Base-by-base conservation (phyloP, 345 rosid species). In the Gossypium turneri region DNA sequence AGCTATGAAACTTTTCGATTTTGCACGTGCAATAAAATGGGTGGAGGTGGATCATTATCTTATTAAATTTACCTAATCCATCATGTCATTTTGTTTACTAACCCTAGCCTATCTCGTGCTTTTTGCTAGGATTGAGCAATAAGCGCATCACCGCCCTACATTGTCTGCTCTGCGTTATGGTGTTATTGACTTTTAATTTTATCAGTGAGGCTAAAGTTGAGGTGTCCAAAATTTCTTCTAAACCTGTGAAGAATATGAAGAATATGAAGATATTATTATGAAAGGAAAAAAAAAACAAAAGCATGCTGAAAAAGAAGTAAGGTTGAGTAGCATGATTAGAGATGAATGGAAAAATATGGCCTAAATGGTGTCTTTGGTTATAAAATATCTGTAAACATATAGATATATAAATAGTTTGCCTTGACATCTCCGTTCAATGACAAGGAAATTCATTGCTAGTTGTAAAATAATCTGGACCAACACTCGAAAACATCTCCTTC, bases 21-120 rank as follows among this genome's bases (percentile, higher is more conserved):
- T 11, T 24, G 25, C 67, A 63, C 45, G 41, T 22, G 59, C 67
- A 73, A 45, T 45, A 61, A 62, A 61, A 48, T 48, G 52, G 3
- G 19, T 74, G 71, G 77, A 72, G 48, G n/a, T 38, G 50, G 68
- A 38, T 1, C 48, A 44, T 70, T n/a, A 3, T n/a, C 57, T 67
- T 34, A n/a, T 60, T 80, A 72, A 56, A 72, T 17, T 72, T 68
- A 79, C 76, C 78, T 61, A 75, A 57, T 59, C 83, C 78, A 72
- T 72, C 81, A 77, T 75, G 79, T 75, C 85, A 75, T 62, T 55
- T 79, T 41, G 71, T 43, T 58, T 70, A 73, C 84, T 61, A 73
- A 76, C 78, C 45, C 71, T 52, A 76, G 76, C 34, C 71, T 52
- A 8, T 34, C 16, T 59, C 24, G 0, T 17, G 3, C 13, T 22